Percentiles rank a stretch among this genome's conserved stretches.
phyloP scores from a whole-genome alignment of 768 basidiomycete species.

The Suillus brevipes region DNA sequence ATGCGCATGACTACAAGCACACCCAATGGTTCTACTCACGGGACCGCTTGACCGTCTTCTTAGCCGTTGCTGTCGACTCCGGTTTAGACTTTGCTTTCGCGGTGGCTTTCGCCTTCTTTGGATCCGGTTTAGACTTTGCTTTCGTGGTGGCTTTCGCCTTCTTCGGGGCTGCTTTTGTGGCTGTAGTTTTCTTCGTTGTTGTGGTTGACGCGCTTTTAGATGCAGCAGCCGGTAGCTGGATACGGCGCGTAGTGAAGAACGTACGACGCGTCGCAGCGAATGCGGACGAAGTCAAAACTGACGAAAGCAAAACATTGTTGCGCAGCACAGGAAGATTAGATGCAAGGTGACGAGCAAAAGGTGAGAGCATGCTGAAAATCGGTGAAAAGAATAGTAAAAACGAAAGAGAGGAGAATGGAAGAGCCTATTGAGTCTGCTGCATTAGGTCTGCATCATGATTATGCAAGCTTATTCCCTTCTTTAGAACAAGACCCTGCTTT shows the following conservation, averaged over 20 bases:
- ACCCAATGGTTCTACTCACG: slow-evolving; percentile 16
- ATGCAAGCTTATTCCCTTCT: slow-evolving; percentile 3
- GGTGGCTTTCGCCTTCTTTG: slow-evolving; percentile 5
- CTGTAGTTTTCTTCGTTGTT: neutral
- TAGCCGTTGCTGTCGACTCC: slow-evolving; percentile 8
- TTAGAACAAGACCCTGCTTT: too few species aligned
- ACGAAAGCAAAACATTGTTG: slow-evolving; percentile 6
- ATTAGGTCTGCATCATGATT: neutral
- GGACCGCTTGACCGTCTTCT: slow-evolving; percentile 11
- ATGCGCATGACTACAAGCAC: neutral
- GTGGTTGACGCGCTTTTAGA: slow-evolving; percentile 3
- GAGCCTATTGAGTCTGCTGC: neutral
- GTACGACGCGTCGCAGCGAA: slow-evolving; percentile 24
- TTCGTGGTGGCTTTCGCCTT: slow-evolving; percentile 8
- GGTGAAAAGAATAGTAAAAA: slow-evolving; percentile 1
- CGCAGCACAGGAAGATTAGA: slow-evolving; percentile 2
- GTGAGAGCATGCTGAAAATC: slow-evolving; percentile 9
- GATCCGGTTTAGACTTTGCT: slow-evolving; percentile 12
- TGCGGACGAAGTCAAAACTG: neutral
- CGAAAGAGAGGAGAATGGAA: neutral
- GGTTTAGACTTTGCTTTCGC: slow-evolving; percentile 12
- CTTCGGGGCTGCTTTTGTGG: slow-evolving; percentile 10
- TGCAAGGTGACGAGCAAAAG: slow-evolving; percentile 15
- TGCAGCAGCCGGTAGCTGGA: slow-evolving; percentile 15
- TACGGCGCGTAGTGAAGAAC: slow-evolving; percentile 24